phyloP scores from a whole-genome alignment of 1,284 basidiomycete species.

The Hypsizygus ulmarius region DNA sequence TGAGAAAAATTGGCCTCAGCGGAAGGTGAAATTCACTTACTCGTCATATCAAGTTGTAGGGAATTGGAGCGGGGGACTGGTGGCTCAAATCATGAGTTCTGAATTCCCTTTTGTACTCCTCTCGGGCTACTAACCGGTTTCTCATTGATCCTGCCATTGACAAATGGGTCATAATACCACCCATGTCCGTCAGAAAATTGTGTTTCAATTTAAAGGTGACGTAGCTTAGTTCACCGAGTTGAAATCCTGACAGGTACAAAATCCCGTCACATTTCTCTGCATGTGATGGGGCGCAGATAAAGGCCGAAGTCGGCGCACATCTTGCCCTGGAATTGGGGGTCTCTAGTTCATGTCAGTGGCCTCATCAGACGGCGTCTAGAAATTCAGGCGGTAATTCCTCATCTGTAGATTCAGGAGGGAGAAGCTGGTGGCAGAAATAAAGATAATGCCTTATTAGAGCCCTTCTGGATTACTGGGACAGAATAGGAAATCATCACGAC shows the following conservation, averaged over 20 bases:
- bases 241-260: conserved; percentile 12
- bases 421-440: conserved; percentile 5
- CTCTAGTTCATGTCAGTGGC: conserved; percentile 8
- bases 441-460: conserved; percentile 3
- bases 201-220: conserved; percentile 15
- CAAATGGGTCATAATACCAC: conserved; percentile 6
- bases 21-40: conserved; percentile 6
- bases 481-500: conserved; percentile 9
- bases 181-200: conserved; percentile 3
- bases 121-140: conserved; percentile 2
- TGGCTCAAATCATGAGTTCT: neutral
- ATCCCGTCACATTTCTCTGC: conserved; percentile 8
- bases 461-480: conserved; percentile 3
- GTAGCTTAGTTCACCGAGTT: conserved; percentile 6
- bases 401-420: conserved; percentile 7
- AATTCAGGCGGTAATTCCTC: conserved; percentile 4
- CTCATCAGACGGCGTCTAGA: conserved; percentile 12
- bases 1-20: neutral
- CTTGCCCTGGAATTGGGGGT: neutral
- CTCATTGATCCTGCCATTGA: conserved; percentile 11
- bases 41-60: neutral
- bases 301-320: conserved; percentile 10
- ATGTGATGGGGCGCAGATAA: conserved; percentile 13
- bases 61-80: neutral
- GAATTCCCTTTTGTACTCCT: conserved; percentile 19